These are phyloP conservation scores for Naganishia liquefaciens DNA, from an alignment of 1,284 basidiomycete species.

Conservation along the genomic window DNA sequence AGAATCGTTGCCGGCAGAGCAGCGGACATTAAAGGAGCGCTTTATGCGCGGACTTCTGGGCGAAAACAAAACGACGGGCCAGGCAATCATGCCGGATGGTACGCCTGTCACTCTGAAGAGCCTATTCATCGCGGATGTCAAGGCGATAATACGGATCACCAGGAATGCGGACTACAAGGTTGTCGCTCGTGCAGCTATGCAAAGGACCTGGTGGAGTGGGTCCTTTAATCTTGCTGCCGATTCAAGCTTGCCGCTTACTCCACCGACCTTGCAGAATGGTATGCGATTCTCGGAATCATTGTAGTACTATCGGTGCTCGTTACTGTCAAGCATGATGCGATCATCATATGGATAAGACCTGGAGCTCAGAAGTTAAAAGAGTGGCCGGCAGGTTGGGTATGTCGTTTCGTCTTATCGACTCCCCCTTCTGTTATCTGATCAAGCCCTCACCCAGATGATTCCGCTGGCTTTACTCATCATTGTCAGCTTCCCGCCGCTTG, in stretches of 20 bases:
- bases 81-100: constrained; percentile 11
- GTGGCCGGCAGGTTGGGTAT: constrained; percentile 47
- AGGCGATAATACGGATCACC: constrained; percentile 5
- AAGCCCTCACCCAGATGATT: constrained; percentile 36
- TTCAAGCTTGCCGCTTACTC: neutral
- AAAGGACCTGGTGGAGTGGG: constrained; percentile 30
- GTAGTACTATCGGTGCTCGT: constrained; percentile 44
- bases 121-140: constrained; percentile 6
- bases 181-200: neutral
- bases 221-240: neutral
- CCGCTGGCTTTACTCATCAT: constrained; percentile 46
- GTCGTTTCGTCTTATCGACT: neutral
- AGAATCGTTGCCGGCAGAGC: neutral
- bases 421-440: neutral
- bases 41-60: constrained; percentile 6
- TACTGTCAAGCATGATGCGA: constrained; percentile 44
- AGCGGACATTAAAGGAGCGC: constrained; percentile 3
- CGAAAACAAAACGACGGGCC: constrained; percentile 4
- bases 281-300: constrained; percentile 42
- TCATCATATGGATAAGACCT: constrained; percentile 45
- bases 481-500: constrained; percentile 50
- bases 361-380: constrained; percentile 40
- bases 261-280: constrained; percentile 40
- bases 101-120: constrained; percentile 5
- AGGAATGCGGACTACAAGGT: constrained; percentile 12